phyloP scores from a whole-genome alignment of 2,329 filamentous ascomycete genomes.

The Fusarium begoniae region DNA sequence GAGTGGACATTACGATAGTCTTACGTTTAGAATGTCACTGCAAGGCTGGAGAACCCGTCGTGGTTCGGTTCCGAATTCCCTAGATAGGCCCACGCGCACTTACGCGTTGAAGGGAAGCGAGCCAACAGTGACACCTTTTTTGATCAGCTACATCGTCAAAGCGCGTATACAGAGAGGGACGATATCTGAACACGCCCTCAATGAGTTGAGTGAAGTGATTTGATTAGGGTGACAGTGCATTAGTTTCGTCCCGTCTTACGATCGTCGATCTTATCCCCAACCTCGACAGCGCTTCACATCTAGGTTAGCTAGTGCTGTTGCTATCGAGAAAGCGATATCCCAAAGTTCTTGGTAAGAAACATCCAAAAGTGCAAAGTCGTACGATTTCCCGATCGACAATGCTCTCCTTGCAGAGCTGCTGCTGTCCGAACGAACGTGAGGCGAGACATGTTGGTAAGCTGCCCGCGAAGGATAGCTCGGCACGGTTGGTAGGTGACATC shows the following conservation, averaged over 20 bases:
- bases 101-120: neutral
- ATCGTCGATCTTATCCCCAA: neutral
- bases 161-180: neutral
- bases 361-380: neutral
- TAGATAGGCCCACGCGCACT: neutral
- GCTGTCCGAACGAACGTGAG: neutral
- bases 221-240: neutral
- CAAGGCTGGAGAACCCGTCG: neutral
- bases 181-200: slow-evolving; percentile 1
- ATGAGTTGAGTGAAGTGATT: neutral
- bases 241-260: neutral
- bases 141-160: neutral
- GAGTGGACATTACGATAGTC: neutral
- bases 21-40: neutral
- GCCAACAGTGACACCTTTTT: neutral
- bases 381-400: neutral
- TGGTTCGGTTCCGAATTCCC: neutral
- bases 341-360: neutral
- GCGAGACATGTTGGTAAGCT: neutral
- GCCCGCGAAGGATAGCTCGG: neutral
- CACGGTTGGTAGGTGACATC: slow-evolving; percentile 3
- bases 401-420: neutral
- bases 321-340: neutral
- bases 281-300: neutral
- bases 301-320: neutral